Evolutionary conservation across 2,329 filamentous ascomycete species (phyloP).

Genomic region (Trichoderma sp.): DNA sequence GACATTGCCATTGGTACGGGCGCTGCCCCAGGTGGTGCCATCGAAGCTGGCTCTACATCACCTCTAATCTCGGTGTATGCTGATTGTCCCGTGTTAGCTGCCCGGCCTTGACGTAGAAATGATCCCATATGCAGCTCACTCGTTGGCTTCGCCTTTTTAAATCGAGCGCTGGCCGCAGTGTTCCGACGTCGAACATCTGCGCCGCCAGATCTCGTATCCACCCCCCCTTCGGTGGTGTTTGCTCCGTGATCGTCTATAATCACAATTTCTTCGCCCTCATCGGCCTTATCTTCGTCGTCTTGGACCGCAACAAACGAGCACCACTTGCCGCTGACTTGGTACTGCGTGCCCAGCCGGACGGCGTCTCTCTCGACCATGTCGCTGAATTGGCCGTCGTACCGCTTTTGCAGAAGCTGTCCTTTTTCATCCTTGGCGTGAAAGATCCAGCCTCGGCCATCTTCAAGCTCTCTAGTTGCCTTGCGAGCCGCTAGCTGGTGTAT

Average conservation of each 20-base stretch:
- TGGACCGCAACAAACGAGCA: conserved; percentile 72
- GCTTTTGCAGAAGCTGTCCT: conserved; percentile 48
- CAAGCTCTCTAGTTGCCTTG: conserved; percentile 68
- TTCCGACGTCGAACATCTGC: not conserved
- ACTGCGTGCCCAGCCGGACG: conserved; percentile 64
- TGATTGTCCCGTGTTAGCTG: too few species aligned
- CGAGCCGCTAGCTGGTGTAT: conserved; percentile 72
- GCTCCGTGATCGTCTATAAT: not conserved
- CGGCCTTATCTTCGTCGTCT: conserved; percentile 34
- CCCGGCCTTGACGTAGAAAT: too few species aligned
- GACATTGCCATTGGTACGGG: too few species aligned
- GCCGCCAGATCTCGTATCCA: not conserved
- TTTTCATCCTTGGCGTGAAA: conserved; percentile 49
- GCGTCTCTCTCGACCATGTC: conserved; percentile 66
- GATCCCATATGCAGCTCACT: not conserved
- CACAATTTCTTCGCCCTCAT: not conserved
- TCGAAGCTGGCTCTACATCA: too few species aligned
- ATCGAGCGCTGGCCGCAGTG: not conserved
- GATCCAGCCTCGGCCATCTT: conserved; percentile 70
- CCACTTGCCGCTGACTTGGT: conserved; percentile 69
- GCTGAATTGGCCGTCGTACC: conserved; percentile 53
- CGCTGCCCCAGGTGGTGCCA: too few species aligned
- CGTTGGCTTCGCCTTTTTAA: not conserved
- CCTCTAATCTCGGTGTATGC: too few species aligned
- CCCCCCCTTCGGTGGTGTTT: not conserved